Percentiles rank a stretch among this genome's conserved stretches.
phyloP scores from a whole-genome alignment of 164 flowering plant species.

The Tetracentron sinense region DNA sequence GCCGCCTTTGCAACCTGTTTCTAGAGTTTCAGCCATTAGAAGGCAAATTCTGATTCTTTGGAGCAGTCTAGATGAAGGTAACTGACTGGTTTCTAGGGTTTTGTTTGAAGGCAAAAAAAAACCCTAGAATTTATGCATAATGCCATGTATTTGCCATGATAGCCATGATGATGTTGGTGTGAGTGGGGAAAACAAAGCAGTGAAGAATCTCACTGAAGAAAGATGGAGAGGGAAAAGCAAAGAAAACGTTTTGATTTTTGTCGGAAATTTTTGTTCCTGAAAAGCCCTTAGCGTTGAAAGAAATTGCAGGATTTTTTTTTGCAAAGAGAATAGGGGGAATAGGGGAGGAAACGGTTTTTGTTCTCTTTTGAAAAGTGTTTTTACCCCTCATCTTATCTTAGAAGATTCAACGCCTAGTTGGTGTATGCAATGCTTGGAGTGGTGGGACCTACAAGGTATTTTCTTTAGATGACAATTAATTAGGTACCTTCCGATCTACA shows the following conservation, averaged over 20 bases:
- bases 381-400: too few relatives aligned
- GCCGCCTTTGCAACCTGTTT: neutral
- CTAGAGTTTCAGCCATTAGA: neutral
- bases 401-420: too few relatives aligned
- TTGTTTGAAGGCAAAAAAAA: neutral
- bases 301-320: neutral
- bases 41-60: too few relatives aligned
- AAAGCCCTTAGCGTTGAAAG: conserved; percentile 1
- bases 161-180: neutral
- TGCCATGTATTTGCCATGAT: neutral
- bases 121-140: conserved; percentile 1
- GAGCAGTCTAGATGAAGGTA: too few relatives aligned
- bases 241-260: conserved; percentile 7
- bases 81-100: neutral
- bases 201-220: neutral
- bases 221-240: neutral
- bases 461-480: too few relatives aligned
- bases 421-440: too few relatives aligned
- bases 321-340: too few relatives aligned
- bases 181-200: neutral
- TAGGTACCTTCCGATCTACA: too few relatives aligned
- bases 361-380: neutral
- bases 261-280: conserved; percentile 2
- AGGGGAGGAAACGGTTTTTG: neutral
- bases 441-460: too few relatives aligned